Evolutionary conservation across 768 basidiomycete species (phyloP).

Genomic region (Coprinopsis sp.): DNA sequence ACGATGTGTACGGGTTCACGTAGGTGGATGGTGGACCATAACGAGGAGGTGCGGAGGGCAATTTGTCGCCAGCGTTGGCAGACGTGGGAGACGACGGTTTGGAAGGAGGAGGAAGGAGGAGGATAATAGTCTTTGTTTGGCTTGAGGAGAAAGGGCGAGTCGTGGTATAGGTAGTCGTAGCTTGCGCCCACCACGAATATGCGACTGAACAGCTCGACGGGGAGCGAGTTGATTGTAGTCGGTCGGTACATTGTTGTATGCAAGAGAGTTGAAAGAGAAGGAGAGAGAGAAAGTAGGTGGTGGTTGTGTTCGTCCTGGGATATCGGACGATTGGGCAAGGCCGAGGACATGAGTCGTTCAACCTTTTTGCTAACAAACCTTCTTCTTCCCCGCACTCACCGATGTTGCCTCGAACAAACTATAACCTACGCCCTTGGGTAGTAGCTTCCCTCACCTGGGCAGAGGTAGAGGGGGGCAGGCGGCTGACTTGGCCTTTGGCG

Average conservation of each 20-base stretch:
- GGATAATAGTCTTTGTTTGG: slow-evolving; percentile 40
- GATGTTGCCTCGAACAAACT: background rate
- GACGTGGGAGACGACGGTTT: slow-evolving; percentile 54
- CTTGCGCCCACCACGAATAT: slow-evolving; percentile 53
- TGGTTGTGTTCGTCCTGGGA: background rate
- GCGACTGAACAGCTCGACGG: slow-evolving; percentile 54
- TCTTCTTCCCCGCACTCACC: background rate
- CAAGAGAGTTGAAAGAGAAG: background rate
- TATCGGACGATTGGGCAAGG: background rate
- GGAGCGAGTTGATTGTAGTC: slow-evolving; percentile 41
- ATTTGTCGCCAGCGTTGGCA: slow-evolving; percentile 54
- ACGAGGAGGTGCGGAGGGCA: slow-evolving; percentile 42
- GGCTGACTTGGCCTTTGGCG: too few relatives aligned
- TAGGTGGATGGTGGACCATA: slow-evolving; percentile 57
- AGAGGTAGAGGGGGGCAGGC: too few relatives aligned
- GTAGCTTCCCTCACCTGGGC: too few relatives aligned
- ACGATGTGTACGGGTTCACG: slow-evolving; percentile 44
- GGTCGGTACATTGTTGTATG: slow-evolving; percentile 14
- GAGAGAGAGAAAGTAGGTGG: background rate
- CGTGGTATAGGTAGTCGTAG: slow-evolving; percentile 38
- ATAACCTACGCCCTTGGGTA: too few relatives aligned
- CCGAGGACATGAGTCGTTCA: slow-evolving; percentile 9
- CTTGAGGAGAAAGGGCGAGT: slow-evolving; percentile 47
- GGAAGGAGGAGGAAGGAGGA: slow-evolving; percentile 43
- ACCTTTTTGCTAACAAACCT: slow-evolving; percentile 6